Percentiles rank a stretch among this genome's conserved stretches.
Evolutionary conservation across 352 stramenopile species (phyloP).

Genomic region (Phytophthora litchii): DNA sequence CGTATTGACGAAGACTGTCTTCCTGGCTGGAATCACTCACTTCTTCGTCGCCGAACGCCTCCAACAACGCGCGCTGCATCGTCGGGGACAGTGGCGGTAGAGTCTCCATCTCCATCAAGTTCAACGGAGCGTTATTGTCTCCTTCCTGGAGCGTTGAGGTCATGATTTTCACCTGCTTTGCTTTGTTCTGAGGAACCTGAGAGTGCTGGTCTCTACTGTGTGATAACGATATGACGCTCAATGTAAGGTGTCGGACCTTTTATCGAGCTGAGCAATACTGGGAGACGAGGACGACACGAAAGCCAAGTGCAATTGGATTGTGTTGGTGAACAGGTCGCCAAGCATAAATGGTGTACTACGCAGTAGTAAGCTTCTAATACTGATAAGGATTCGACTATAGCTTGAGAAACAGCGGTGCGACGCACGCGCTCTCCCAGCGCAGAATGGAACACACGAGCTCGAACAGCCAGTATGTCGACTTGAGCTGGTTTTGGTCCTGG

Average conservation of each 20-base stretch:
- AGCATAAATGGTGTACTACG: slow-evolving; percentile 32
- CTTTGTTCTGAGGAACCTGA: not conserved
- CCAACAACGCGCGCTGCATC: slow-evolving; percentile 28
- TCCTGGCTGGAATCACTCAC: slow-evolving; percentile 10
- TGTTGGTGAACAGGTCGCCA: slow-evolving; percentile 9
- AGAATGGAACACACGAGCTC: slow-evolving; percentile 72
- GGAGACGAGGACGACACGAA: not conserved
- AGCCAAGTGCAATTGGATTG: not conserved
- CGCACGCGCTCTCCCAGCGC: slow-evolving; percentile 62
- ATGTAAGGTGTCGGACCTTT: slow-evolving; percentile 17
- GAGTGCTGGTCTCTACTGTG: slow-evolving; percentile 11
- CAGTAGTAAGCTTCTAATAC: slow-evolving; percentile 33
- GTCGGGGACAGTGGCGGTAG: slow-evolving; percentile 28
- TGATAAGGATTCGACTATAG: slow-evolving; percentile 15
- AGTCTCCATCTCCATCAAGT: slow-evolving; percentile 12
- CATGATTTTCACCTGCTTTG: slow-evolving; percentile 6
- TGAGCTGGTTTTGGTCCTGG: slow-evolving; percentile 45
- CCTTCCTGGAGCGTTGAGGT: slow-evolving; percentile 4
- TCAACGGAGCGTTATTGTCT: slow-evolving; percentile 2
- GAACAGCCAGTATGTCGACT: slow-evolving; percentile 64
- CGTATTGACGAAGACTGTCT: slow-evolving; percentile 15
- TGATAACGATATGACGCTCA: slow-evolving; percentile 17
- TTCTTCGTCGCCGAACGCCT: slow-evolving; percentile 28
- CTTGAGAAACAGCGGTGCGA: slow-evolving; percentile 60
- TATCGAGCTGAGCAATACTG: not conserved